phyloP scores from a whole-genome alignment of 2,329 filamentous ascomycete species.

The Xylariaceae sp. region DNA sequence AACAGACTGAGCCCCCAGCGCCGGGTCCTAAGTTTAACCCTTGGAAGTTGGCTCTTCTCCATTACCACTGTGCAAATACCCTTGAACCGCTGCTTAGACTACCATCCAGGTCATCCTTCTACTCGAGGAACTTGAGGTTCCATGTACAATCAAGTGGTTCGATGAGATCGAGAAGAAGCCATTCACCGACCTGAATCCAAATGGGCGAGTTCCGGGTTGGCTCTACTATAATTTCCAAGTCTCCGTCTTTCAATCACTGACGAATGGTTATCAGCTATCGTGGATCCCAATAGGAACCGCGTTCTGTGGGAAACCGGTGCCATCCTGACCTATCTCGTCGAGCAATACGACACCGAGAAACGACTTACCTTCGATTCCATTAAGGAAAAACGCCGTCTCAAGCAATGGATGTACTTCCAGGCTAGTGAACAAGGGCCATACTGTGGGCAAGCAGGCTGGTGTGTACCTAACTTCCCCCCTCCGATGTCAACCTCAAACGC shows the following conservation, averaged over 20 bases:
- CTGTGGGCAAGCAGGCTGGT: conserved; percentile 23
- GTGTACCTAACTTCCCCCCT: not conserved
- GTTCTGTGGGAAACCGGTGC: conserved; percentile 16
- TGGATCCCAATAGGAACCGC: conserved; percentile 15
- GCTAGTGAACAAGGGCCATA: conserved; percentile 37
- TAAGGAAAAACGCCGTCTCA: conserved; percentile 30
- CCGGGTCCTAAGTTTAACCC: conserved; percentile 5
- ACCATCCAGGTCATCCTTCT: conserved; percentile 10
- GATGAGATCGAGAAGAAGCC: conserved; percentile 21
- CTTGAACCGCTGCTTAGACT: not conserved
- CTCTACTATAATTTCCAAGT: too few relatives aligned
- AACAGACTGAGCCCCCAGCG: not conserved
- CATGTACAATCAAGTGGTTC: conserved; percentile 21
- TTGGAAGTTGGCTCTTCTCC: conserved; percentile 2
- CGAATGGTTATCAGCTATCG: conserved; percentile 3
- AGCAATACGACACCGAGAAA: conserved; percentile 30
- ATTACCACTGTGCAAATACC: not conserved
- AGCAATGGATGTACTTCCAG: conserved; percentile 39
- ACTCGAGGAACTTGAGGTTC: conserved; percentile 23
- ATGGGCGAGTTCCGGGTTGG: conserved; percentile 14
- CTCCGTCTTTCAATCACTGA: too few relatives aligned
- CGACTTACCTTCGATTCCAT: conserved; percentile 31
- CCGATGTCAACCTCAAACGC: not conserved
- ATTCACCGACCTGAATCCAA: conserved; percentile 20
- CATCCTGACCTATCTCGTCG: conserved; percentile 14